phyloP scores from a whole-genome alignment of 345 rosid species.

The Melastoma malabathricum region DNA sequence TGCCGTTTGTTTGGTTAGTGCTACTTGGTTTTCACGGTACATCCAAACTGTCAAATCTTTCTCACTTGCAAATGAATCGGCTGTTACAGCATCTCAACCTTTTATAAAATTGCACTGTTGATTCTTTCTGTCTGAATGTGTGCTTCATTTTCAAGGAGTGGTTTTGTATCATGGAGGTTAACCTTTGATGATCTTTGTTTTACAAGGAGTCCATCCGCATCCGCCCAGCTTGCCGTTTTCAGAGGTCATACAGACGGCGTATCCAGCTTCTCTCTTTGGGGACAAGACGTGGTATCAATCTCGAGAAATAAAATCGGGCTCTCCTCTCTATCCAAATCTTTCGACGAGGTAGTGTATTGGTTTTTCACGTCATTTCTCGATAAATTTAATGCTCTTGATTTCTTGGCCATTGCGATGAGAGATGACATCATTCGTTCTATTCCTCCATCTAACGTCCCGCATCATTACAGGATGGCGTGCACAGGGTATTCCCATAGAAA shows the following conservation, averaged over 20 bases:
- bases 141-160: too few relatives aligned
- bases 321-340: slow-evolving; percentile 44
- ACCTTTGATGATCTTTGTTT: slow-evolving; percentile 5
- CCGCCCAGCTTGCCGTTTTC: slow-evolving; percentile 36
- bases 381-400: neutral
- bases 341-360: slow-evolving; percentile 36
- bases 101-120: too few relatives aligned
- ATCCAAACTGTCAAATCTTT: too few relatives aligned
- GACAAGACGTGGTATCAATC: slow-evolving; percentile 75
- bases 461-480: slow-evolving; percentile 47
- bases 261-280: slow-evolving; percentile 75
- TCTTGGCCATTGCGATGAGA: neutral
- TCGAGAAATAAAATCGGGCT: slow-evolving; percentile 77
- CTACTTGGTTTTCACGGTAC: too few relatives aligned
- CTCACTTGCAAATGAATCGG: too few relatives aligned
- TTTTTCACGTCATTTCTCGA: neutral
- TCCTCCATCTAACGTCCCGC: neutral
- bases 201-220: slow-evolving; percentile 44
- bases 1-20: too few relatives aligned
- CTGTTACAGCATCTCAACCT: too few relatives aligned
- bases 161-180: neutral
- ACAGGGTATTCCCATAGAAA: slow-evolving; percentile 51
- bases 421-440: neutral
- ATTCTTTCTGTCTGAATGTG: too few relatives aligned
- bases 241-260: slow-evolving; percentile 71